Evolutionary conservation across 2,329 filamentous ascomycete genomes (phyloP).

Genomic region (Botrytis hyacinthi): DNA sequence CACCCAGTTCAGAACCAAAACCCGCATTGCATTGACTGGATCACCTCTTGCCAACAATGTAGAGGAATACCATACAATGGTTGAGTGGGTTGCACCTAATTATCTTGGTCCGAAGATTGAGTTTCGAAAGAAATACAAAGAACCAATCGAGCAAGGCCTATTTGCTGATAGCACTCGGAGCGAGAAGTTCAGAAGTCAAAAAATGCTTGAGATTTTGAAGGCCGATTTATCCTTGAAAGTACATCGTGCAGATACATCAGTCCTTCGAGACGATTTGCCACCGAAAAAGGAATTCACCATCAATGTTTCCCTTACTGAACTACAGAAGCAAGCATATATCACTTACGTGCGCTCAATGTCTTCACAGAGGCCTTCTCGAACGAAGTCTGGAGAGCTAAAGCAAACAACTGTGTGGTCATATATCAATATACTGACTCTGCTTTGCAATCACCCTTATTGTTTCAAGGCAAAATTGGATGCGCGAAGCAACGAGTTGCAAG

Average conservation of each 20-base stretch:
- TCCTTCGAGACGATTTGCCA: slow-evolving; percentile 65
- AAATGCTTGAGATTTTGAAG: slow-evolving; percentile 69
- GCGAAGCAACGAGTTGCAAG: slow-evolving; percentile 36
- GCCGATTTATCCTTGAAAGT: slow-evolving; percentile 74
- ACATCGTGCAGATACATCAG: slow-evolving; percentile 68
- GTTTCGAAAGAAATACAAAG: slow-evolving; percentile 68
- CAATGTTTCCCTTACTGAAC: slow-evolving; percentile 63
- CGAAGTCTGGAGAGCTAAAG: slow-evolving; percentile 39
- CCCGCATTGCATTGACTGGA: slow-evolving; percentile 80
- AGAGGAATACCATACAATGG: slow-evolving; percentile 80
- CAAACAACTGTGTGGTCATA: slow-evolving; percentile 52
- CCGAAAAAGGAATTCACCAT: slow-evolving; percentile 80
- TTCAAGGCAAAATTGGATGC: slow-evolving; percentile 47
- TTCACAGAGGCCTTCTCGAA: slow-evolving; percentile 25
- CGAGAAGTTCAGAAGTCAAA: slow-evolving; percentile 60
- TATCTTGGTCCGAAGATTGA: slow-evolving; percentile 69
- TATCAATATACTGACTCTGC: slow-evolving; percentile 50
- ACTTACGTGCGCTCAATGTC: slow-evolving; percentile 47
- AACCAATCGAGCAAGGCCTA: slow-evolving; percentile 71
- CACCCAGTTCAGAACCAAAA: slow-evolving; percentile 60
- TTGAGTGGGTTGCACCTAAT: slow-evolving; percentile 79
- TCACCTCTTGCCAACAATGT: slow-evolving; percentile 85
- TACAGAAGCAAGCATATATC: slow-evolving; percentile 64
- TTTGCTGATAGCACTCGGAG: slow-evolving; percentile 57
- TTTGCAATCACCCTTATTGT: slow-evolving; percentile 56